Evolutionary conservation across 2,329 filamentous ascomycete genomes (phyloP).

Genomic region (Alternaria sp.): DNA sequence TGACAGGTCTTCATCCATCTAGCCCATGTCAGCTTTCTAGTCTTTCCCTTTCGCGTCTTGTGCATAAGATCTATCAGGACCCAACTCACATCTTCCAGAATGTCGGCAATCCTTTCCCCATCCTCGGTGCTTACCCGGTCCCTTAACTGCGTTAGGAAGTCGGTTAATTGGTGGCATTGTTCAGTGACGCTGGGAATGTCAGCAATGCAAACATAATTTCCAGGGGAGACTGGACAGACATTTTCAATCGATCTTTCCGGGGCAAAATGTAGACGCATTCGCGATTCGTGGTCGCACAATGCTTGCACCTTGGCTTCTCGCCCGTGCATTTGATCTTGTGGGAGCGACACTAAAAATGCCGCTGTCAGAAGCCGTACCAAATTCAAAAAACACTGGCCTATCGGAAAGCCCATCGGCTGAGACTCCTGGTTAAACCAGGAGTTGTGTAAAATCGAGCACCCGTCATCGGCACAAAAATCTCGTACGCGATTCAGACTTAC

Average conservation of each 20-base stretch:
- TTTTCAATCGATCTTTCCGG: slow-evolving; percentile 47
- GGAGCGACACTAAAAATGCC: slow-evolving; percentile 39
- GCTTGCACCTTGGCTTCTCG: slow-evolving; percentile 44
- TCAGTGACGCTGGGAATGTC: slow-evolving; percentile 34
- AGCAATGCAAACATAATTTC: slow-evolving; percentile 3
- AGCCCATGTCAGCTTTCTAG: slow-evolving; percentile 10
- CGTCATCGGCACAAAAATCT: background rate
- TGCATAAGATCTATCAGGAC: background rate
- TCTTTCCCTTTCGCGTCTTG: background rate
- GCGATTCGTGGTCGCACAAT: slow-evolving; percentile 42
- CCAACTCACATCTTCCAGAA: slow-evolving; percentile 30
- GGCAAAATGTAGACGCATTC: slow-evolving; percentile 50
- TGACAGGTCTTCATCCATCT: slow-evolving; percentile 39
- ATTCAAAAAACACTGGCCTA: background rate
- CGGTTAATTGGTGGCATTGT: slow-evolving; percentile 37
- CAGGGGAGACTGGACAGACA: slow-evolving; percentile 26
- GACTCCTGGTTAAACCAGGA: background rate
- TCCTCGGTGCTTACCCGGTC: slow-evolving; percentile 27
- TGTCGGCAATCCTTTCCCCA: slow-evolving; percentile 25
- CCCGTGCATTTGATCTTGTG: slow-evolving; percentile 53
- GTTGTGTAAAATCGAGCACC: background rate
- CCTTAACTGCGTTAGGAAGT: slow-evolving; percentile 25
- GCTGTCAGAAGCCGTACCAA: slow-evolving; percentile 16
- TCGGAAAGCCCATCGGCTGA: background rate
- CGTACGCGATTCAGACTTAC: slow-evolving; percentile 20